Evolutionary conservation across 306 rosid genomes (phyloP), one percentile per base, ranked within the genome.

Genomic region (Cucurbita argyrosperma): DNA sequence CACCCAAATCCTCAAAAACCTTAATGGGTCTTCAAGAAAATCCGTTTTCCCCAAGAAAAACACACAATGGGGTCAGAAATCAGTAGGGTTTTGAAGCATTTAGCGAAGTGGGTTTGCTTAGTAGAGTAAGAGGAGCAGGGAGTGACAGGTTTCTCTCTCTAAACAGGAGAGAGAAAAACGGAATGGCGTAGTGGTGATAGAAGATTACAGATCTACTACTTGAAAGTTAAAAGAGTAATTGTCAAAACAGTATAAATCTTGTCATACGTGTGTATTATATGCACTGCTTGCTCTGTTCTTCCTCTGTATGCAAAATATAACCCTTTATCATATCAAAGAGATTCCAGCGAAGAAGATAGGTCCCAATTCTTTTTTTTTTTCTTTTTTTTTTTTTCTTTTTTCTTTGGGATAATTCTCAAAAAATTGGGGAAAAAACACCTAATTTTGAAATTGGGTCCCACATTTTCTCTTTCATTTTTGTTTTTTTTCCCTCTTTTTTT

Each of bases 331-430:
- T 49, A 70, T 35, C 10, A 70, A 70, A 70, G 10, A 50, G 47
- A 70, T 51, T 70, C 60, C 74, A 70, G 26, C 35, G 74, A 51
- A 50, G 74, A 50, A 70, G 60, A 70, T 70, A 49, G 74, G 74
- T 13, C 74, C 74, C 74, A 70, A 46, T 50, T 12, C 55, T 23
- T 26, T 65, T 19, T 12, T 40, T 5, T 14, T 65, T 19, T 12
- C n/a, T 5, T 14, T 8, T 16, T 49, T 15, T 49, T 23, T 9
- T 5, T 19, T 6, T 7, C 2, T 14, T 46, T 46, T 68, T 14
- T 30, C 21, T 51, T 70, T 51, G 50, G 9, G 23, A 16, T 70
- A 21, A 49, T 68, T 26, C 59, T 9, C 8, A 30, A 15, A 50
- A 50, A 30, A 50, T 62, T 1, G 18, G 14, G 2, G 1, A 63